Base-by-base conservation (phyloP, 495 filamentous ascomycete genomes). In the Penicillium subrubescens region DNA sequence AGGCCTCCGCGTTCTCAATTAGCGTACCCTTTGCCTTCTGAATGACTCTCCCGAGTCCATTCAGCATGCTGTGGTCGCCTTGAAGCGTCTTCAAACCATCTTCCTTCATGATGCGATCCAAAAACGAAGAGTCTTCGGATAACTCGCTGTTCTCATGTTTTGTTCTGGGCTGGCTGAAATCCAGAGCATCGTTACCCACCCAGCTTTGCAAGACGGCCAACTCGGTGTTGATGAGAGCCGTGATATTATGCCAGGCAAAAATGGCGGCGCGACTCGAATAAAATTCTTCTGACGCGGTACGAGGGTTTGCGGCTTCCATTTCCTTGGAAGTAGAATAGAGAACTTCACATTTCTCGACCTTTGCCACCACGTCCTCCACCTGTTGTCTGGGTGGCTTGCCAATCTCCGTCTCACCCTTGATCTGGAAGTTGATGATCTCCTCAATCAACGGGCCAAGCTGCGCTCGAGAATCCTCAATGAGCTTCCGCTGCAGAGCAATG, bases 101-200 rank as follows among this genome's bases (percentile, higher is more conserved):
- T 74, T 98, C 95, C 70, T 97, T 97, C 81, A 98, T 84, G n/a
- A 98, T 89, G n/a, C 95, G 88, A 73, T 99, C 95, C 50, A 99
- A 81, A 74, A 99, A 99, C 2, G 92, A 95, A 0, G 92, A 86
- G 60, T 97, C 92, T 69, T 97, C 94, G 25, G 87, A 87, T 17
- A 97, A 81, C 61, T 92, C 88, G 63, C 86, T 87, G 34, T 82
- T 82, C 34, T 73, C 67, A 52, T 75, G 73, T 31, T 77, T 76
- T 21, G 68, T 57, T 65, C 82, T 78, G 5, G 80, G 73, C 68
- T 91, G 90, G 51, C 86, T 86, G 72, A 99, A 98, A 76, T 98
- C 93, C 15, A 99, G 84, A 70, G 94, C 93, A 50, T 92, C 90
- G 72, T 99, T 99, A 23, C 95, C 95, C 39, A 98, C 95, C 95